phyloP scores from a whole-genome alignment of 2,329 filamentous ascomycete genomes.

The Tetracladium maxilliforme region DNA sequence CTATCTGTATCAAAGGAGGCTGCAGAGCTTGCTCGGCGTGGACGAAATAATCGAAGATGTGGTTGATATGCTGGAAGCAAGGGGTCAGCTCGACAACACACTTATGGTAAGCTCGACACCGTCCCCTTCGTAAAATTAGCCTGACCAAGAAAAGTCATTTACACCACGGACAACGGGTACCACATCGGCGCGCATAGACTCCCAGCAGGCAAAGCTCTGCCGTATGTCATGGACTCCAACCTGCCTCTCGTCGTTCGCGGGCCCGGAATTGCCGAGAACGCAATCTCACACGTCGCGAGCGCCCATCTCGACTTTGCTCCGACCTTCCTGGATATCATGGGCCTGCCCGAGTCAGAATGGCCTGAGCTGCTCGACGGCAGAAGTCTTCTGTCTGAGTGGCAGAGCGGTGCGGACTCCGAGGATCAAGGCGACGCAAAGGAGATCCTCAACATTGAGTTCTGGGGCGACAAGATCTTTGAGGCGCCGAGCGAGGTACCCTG shows the following conservation, averaged over 20 bases:
- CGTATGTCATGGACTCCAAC: constrained; percentile 16
- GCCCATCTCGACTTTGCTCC: constrained; percentile 13
- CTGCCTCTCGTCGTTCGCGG: constrained; percentile 15
- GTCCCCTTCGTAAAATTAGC: no score
- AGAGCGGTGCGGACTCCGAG: constrained; percentile 5
- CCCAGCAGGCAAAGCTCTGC: constrained; percentile 11
- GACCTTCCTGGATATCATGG: constrained; percentile 14
- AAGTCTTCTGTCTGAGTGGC: constrained; percentile 15
- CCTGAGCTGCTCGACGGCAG: constrained; percentile 14
- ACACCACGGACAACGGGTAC: constrained; percentile 14
- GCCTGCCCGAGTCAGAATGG: no score
- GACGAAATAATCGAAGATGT: constrained; percentile 19
- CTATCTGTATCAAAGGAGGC: constrained; percentile 7
- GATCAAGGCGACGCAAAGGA: constrained; percentile 3
- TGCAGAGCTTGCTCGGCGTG: constrained; percentile 12
- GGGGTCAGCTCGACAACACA: constrained; percentile 11
- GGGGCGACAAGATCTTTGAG: constrained; percentile 12
- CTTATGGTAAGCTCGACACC: no score
- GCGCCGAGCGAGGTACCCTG: neutral
- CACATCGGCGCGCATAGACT: constrained; percentile 13
- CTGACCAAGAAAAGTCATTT: no score
- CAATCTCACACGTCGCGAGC: constrained; percentile 8
- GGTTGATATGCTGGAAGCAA: constrained; percentile 12
- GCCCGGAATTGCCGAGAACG: constrained; percentile 9
- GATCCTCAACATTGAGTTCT: constrained; percentile 21